Base-by-base conservation (phyloP, 1,139 yeast species). In the Schwanniomyces etchellsii region DNA sequence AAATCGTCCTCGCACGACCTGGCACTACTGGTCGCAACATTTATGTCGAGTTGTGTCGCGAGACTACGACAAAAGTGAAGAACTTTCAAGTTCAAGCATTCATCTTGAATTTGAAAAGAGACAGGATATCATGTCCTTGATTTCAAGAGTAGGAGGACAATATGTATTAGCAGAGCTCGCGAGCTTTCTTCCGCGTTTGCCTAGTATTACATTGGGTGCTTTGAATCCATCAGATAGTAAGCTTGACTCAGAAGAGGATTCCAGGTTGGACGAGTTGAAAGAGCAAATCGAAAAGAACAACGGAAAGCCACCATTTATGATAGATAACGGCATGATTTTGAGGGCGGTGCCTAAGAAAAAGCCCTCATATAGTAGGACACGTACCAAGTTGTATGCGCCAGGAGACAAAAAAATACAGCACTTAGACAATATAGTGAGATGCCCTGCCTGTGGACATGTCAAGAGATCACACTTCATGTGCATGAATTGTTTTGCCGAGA, bases 391-490 rank as follows among this genome's bases (percentile, higher is more conserved):
- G 44, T 80, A 83, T 46, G 83, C 85, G 11, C 89, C 95, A 3
- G 94, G 88, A 9, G 70, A 75, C 39, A 89, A 86, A 54, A 93
- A 88, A 48, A 66, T 83, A 42, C 77, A 85, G 53, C 79, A 80
- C 32, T 67, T 84, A 42, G 74, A 79, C 36, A 82, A 84, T 52
- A 63, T 91, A 45, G 85, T 82, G 40, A 74, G 95, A 52, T 91
- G 98, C 55, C 96, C 97, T 4, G 82, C 96, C 1, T 91, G 98
- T 61, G 98, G 98, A 26, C 83, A 84, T 40, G 82, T 77, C 44
- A 89, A 89, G 60, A 71, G 96, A 50, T 78, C 93, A 2, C 95
- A 89, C 55, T 78, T 88, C 34, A 70, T 89, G 54, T 89, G 98
- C 59, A 86, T 86, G 95, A 75, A 83, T 51, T 89, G 98, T 60